phyloP scores from a whole-genome alignment of 805 yeast species.

The Lipomyces anomalus region DNA sequence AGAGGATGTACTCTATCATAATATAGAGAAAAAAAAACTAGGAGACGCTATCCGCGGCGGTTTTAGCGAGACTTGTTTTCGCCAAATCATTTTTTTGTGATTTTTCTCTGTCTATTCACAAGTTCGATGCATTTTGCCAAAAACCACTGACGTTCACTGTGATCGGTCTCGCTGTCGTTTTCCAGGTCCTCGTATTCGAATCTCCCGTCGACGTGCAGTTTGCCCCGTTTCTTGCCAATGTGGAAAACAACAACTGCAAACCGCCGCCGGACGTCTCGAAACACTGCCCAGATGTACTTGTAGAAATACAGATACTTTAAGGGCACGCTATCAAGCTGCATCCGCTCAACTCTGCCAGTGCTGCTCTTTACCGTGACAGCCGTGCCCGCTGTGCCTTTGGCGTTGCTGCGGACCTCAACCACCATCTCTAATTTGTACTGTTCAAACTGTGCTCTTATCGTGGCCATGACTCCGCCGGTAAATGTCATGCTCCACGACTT shows the following conservation, averaged over 20 bases:
- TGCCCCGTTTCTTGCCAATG: slow-evolving; percentile 3
- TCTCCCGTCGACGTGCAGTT: slow-evolving; percentile 6
- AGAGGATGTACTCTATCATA: too few relatives aligned
- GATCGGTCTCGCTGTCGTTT: too few relatives aligned
- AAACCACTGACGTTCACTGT: too few relatives aligned
- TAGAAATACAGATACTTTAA: slow-evolving; percentile 3
- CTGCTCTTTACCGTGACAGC: background rate
- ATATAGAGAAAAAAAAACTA: too few relatives aligned
- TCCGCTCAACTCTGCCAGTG: background rate
- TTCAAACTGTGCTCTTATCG: too few relatives aligned
- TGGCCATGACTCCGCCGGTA: background rate
- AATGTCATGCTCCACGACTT: background rate
- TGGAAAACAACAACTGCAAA: slow-evolving; percentile 2
- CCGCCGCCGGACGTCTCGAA: slow-evolving; percentile 3
- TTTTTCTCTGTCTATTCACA: too few relatives aligned
- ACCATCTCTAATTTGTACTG: background rate
- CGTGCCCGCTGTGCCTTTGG: too few relatives aligned
- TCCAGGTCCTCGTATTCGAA: slow-evolving; percentile 1
- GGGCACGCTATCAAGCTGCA: slow-evolving; percentile 4
- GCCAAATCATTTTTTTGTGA: too few relatives aligned
- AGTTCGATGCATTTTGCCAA: too few relatives aligned
- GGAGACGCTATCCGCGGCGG: too few relatives aligned
- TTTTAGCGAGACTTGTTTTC: too few relatives aligned
- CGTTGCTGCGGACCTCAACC: background rate
- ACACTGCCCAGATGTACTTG: slow-evolving; percentile 1